Evolutionary conservation across 352 stramenopile genomes (phyloP), one percentile per base, ranked within the genome.

Genomic region (Thraustochytrium aureum): DNA sequence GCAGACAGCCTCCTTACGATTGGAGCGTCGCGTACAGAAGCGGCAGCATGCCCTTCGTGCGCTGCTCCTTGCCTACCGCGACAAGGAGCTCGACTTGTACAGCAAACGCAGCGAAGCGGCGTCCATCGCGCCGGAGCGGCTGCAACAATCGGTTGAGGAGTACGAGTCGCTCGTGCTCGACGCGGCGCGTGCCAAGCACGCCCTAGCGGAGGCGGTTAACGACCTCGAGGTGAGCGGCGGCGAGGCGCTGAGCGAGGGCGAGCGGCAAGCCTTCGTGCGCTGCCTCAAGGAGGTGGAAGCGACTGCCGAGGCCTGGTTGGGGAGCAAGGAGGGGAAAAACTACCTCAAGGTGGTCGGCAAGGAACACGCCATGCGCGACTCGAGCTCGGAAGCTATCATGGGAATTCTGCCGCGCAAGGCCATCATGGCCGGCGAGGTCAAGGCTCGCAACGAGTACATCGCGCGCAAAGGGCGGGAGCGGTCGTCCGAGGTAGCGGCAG

Each of bases 381-480:
- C 42, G 42, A 12, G 22, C 2, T 32, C 52, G 12, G 30, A 64
- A 12, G 26, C 10, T 26, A 26, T 10, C 10, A 67, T 35, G 37
- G 69, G 69, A 0, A 43, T 52, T 12, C n/a, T 79, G 37, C 56
- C 50, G 10, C 65, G 67, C 22, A 56, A 45, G 33, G 50, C 32
- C 33, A 26, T 30, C 3, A 5, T 52, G 38, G 39, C 32, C 12
- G 69, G 69, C 38, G 50, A 73, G n/a, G 32, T 67, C 3, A 79
- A 67, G 41, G 69, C 69, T 20, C 39, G 69, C 37, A 79, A 79
- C 37, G 69, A 79, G 14, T 79, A 79, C 56, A 67, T 79, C 30
- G 30, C 69, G 2, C 32, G 59, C n/a, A 69, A 72, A 32, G 47
- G 47, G n/a, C 56, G 69, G 17, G 69, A 74, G 41, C 50, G 50